Evolutionary conservation across 2,329 filamentous ascomycete genomes (phyloP).

Genomic region (Aspergillus fumigatus): DNA sequence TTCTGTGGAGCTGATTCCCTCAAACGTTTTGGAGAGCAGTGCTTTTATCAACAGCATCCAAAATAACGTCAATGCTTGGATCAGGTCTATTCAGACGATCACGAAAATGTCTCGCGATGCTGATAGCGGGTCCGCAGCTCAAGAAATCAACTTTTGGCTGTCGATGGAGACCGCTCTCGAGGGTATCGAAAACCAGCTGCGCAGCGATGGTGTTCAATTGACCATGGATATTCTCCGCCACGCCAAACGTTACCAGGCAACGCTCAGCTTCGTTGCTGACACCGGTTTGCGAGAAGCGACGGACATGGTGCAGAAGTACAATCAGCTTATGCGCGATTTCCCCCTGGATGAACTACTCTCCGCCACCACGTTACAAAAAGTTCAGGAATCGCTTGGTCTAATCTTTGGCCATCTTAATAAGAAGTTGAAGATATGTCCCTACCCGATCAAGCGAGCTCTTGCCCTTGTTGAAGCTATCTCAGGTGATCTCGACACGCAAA

Average conservation of each 20-base stretch:
- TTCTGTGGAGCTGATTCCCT: constrained; percentile 72
- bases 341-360: constrained; percentile 91
- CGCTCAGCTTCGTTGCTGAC: constrained; percentile 92
- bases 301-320: constrained; percentile 97
- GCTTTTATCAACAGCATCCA: constrained; percentile 91
- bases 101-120: constrained; percentile 91
- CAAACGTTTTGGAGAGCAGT: constrained; percentile 76
- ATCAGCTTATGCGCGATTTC: constrained; percentile 97
- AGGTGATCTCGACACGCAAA: constrained; percentile 77
- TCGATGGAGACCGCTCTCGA: constrained; percentile 94
- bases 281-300: constrained; percentile 94
- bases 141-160: constrained; percentile 99
- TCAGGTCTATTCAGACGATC: constrained; percentile 95
- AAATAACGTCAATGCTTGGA: constrained; percentile 93
- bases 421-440: constrained; percentile 93
- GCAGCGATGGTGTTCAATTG: constrained; percentile 80
- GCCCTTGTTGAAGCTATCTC: constrained; percentile 97
- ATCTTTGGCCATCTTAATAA: constrained; percentile 97
- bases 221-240: constrained; percentile 94
- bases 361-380: constrained; percentile 80
- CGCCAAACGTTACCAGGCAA: constrained; percentile 96
- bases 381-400: constrained; percentile 79
- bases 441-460: constrained; percentile 85
- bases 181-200: constrained; percentile 82
- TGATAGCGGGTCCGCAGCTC: constrained; percentile 72